These are phyloP conservation scores for Coniella lustricola DNA, from an alignment of 2,329 filamentous ascomycete species.

Conservation along the genomic window DNA sequence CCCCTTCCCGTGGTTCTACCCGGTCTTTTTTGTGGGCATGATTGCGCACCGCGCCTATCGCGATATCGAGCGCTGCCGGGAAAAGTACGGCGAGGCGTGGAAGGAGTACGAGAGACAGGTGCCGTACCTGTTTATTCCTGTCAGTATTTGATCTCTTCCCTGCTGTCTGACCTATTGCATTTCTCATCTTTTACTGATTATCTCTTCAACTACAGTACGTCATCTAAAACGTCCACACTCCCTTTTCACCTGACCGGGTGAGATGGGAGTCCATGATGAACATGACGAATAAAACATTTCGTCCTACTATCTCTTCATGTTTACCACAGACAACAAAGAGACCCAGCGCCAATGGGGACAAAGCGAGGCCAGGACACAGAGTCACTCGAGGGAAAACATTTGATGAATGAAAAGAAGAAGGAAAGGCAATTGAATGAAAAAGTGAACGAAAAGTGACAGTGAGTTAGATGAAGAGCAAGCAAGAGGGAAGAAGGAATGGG, in stretches of 20 bases:
- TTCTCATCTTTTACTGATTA: neutral
- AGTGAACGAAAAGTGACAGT: too few species aligned
- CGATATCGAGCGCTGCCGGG: constrained; percentile 68
- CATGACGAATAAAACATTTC: too few species aligned
- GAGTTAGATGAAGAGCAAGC: neutral
- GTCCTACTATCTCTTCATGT: too few species aligned
- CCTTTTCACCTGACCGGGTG: neutral
- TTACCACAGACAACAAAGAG: too few species aligned
- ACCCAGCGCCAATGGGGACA: too few species aligned
- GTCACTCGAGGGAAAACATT: too few species aligned
- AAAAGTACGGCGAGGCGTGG: constrained; percentile 80
- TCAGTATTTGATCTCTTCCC: constrained; percentile 27
- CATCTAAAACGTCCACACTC: constrained; percentile 25
- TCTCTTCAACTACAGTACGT: constrained; percentile 29
- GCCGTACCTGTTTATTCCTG: constrained; percentile 69
- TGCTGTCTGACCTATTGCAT: constrained; percentile 42
- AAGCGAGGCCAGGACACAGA: too few species aligned
- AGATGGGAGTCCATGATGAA: too few species aligned
- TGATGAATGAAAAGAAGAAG: too few species aligned
- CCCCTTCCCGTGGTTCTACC: constrained; percentile 87
- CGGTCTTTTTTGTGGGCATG: constrained; percentile 72
- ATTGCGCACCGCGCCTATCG: constrained; percentile 70
- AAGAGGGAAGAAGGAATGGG: neutral
- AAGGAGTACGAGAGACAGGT: constrained; percentile 71
- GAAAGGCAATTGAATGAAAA: too few species aligned